Evolutionary conservation across 345 rosid genomes (phyloP), one percentile per base, ranked within the genome.

Genomic region (Eucalyptus sp.): DNA sequence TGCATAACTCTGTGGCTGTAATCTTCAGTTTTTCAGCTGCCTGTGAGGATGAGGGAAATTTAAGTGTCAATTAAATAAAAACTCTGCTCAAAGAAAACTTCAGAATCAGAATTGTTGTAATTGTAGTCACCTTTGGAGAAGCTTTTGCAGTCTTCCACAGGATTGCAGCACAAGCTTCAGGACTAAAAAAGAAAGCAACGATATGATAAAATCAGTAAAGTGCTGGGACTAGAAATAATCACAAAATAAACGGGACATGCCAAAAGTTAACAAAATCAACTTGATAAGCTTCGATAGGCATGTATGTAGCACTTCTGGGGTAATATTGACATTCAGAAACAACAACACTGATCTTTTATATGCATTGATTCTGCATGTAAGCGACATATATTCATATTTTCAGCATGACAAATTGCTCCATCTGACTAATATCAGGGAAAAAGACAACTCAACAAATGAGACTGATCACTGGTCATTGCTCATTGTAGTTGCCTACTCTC

Each of bases 131-230:
- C 99, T 94, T 94, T 89, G 99, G 99, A 83, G 99, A 90, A 92
- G 98, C 98, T 93, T 95, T 96, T 87, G 98, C 95, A 90, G 89
- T 95, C 94, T 96, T 96, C 98, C 98, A 97, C 92, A 97, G 91
- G 89, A 97, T 97, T 64, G 99, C 98, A 58, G 99, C 99, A 93
- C 99, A 96, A 31, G 99, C 99, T 95, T 97, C 99, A 20, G 99
- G 99, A 92, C 99, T 97, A 91, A 81, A 89, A 85, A 92, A 90
- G 80, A 89, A 29, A 84, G 81, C 90, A 87, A 50, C 31, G 43
- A 79, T 50, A 87, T 88, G n/a, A 79, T 13, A 88, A 87, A 49
- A 64, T 48, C 52, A 86, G 24, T 84, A 41, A 87, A 71, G 84
- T 46, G 31, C 52, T 27, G 54, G 62, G 66, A 58, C 84, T 76